phyloP scores from a whole-genome alignment of 208 protist species.

The Kentomonas sorsogonicus region DNA sequence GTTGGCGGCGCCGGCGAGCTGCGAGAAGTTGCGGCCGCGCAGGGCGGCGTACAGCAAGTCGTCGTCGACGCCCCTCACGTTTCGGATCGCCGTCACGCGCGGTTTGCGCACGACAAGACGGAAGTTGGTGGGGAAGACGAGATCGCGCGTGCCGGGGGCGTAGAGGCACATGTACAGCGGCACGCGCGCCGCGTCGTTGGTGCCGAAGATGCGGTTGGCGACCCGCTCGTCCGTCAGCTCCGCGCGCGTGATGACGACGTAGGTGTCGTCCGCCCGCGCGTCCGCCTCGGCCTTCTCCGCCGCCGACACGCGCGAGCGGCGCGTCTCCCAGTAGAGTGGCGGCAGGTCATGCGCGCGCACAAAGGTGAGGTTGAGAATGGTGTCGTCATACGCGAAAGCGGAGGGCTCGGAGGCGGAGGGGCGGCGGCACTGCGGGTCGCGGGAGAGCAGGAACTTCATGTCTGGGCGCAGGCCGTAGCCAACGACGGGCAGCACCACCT shows the following conservation, averaged over 20 bases:
- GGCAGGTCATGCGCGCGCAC: slow-evolving; percentile 60
- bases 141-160: slow-evolving; percentile 40
- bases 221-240: slow-evolving; percentile 21
- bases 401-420: too few relatives aligned
- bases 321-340: slow-evolving; percentile 26
- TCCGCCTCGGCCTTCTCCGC: background rate
- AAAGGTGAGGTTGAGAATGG: slow-evolving; percentile 51
- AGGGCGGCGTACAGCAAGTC: slow-evolving; percentile 10
- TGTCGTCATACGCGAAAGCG: too few relatives aligned
- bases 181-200: slow-evolving; percentile 7
- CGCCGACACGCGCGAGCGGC: background rate
- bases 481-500: slow-evolving; percentile 47
- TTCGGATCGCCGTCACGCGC: slow-evolving; percentile 31
- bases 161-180: slow-evolving; percentile 61
- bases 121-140: slow-evolving; percentile 46
- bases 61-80: slow-evolving; percentile 22
- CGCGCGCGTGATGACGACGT: slow-evolving; percentile 31
- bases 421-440: slow-evolving; percentile 11
- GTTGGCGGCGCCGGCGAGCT: background rate
- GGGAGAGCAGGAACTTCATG: slow-evolving; percentile 51
- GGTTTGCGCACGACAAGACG: slow-evolving; percentile 48
- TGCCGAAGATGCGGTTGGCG: slow-evolving; percentile 37
- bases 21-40: slow-evolving; percentile 5
- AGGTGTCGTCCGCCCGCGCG: slow-evolving; percentile 14
- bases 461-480: slow-evolving; percentile 62